Evolutionary conservation across 345 rosid genomes (phyloP), one percentile per base, ranked within the genome.

Genomic region (Pistacia vera): DNA sequence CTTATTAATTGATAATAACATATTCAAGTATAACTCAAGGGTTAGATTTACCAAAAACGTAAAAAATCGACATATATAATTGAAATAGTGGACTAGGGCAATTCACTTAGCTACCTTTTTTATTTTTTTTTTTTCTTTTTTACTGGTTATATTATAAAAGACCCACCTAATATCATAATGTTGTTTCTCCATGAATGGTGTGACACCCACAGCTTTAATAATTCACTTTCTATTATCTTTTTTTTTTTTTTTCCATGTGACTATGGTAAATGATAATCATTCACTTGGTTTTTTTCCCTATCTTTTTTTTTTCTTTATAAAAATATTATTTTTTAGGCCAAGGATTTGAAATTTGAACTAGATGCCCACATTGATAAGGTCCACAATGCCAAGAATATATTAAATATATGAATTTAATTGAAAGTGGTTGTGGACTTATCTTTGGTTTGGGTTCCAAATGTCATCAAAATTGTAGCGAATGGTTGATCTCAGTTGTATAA

Each of bases 181-280:
- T 73, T 79, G 82, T 81, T 77, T 72, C 77, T 66, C 64, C 76
- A 77, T 67, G 83, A 83, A 79, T 63, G 41, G 30, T 75, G 88
- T 74, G 85, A 79, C 49, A 49, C 14, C 13, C 28, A 66, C 80
- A 58, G 56, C 83, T 74, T 73, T 73, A 70, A 36, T 73, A 70
- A 36, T 57, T 75, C 79, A 75, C 80, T 81, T 81, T 81, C 11
- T 60, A 55, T 4, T 65, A 30, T 63, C 77, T 73, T 83, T 73
- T 41, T 68, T 81, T 59, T 63, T 75, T 73, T 83, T 73, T 41
- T 68, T 81, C 63, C 88, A 67, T 79, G 88, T 74, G 84, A 80
- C 48, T 73, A 60, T n/a, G 28, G 13, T 61, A 49, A 48, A 44
- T 16, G 8, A 58, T 75, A 38, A 63, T 63, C 48, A 71, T 72